phyloP scores from a whole-genome alignment of 495 filamentous ascomycete genomes.

The Tuber indicum region DNA sequence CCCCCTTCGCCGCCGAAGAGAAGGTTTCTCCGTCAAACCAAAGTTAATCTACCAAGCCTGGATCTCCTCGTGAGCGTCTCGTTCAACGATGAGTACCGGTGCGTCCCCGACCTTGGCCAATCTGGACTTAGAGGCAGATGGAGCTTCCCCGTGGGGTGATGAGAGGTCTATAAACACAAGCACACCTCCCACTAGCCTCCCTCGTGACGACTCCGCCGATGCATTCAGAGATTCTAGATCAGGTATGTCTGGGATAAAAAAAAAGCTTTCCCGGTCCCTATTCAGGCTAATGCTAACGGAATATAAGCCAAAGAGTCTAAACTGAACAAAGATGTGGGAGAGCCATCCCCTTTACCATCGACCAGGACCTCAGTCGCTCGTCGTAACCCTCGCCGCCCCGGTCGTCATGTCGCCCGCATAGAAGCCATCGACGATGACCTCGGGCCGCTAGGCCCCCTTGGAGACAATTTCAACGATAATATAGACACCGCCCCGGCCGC shows the following conservation, averaged over 20 bases:
- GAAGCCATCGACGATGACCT: constrained; percentile 85
- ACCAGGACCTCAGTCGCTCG: constrained; percentile 19
- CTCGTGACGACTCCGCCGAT: constrained; percentile 16
- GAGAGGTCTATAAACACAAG: constrained; percentile 39
- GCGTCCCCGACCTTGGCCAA: constrained; percentile 32
- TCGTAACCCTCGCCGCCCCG: constrained; percentile 37
- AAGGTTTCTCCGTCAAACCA: neutral
- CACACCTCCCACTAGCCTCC: constrained; percentile 16
- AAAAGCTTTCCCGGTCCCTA: neutral
- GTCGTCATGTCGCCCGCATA: constrained; percentile 37
- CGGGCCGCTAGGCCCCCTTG: constrained; percentile 84
- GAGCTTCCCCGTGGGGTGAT: constrained; percentile 42
- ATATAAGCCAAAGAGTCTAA: neutral
- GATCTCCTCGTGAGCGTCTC: constrained; percentile 6
- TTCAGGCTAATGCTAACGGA: neutral
- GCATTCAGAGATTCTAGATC: constrained; percentile 9
- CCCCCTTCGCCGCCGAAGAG: neutral
- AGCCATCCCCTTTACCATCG: constrained; percentile 7
- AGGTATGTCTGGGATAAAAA: neutral
- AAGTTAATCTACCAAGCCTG: neutral
- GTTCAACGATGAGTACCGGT: constrained; percentile 35
- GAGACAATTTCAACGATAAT: constrained; percentile 52
- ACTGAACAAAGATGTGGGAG: constrained; percentile 6
- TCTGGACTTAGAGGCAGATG: constrained; percentile 37
- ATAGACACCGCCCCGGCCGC: constrained; percentile 36